Percentiles rank a stretch among this genome's conserved stretches.
These are phyloP conservation scores for Acmispon strigosus DNA, from an alignment of 306 rosid species.

Conservation along the genomic window DNA sequence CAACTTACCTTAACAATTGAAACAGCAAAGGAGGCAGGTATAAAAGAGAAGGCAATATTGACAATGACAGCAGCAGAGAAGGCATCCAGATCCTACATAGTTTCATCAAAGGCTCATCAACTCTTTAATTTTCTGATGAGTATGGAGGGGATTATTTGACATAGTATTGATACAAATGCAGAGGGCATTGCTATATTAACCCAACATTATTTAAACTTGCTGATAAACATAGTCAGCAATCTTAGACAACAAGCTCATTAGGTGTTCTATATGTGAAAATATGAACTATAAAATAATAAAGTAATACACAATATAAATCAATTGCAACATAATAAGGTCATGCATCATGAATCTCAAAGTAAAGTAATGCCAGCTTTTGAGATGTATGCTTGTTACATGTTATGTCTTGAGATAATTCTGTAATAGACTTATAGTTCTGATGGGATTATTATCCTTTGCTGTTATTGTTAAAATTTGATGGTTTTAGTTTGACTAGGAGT, in stretches of 20 bases:
- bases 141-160: neutral
- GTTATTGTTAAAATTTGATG: no score
- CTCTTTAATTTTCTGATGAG: neutral
- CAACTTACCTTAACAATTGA: conserved; percentile 81
- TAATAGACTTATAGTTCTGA: no score
- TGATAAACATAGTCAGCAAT: neutral
- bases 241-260: neutral
- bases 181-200: neutral
- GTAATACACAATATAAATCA: neutral
- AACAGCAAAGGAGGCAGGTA: conserved; percentile 96
- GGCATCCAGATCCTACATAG: conserved; percentile 90
- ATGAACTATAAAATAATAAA: neutral
- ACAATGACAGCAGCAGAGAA: conserved; percentile 89
- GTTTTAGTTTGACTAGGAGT: no score
- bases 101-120: conserved; percentile 26
- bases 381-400: no score
- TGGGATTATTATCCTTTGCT: no score
- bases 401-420: no score
- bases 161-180: neutral
- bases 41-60: conserved; percentile 84
- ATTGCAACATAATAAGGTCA: neutral
- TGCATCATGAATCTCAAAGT: neutral
- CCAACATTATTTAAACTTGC: neutral
- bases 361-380: neutral
- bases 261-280: conserved; percentile 14